Percentiles rank a stretch among this genome's conserved stretches.
Conservation (phyloP, 2,329 filamentous ascomycete genomes). For the Botrytis aclada region DNA sequence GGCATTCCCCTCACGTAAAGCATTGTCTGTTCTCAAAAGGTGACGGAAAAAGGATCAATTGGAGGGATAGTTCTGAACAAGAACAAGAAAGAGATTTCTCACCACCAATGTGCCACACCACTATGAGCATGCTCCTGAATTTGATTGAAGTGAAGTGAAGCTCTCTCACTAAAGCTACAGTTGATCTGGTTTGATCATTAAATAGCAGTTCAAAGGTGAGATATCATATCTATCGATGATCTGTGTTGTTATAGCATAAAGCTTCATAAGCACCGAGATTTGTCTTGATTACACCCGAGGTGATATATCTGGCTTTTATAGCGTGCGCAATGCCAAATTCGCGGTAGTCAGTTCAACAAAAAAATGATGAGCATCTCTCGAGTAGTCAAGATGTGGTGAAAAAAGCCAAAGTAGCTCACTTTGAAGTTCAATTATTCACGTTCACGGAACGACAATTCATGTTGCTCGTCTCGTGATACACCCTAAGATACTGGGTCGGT, state of each 20-base stretch:
- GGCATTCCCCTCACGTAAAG: not conserved
- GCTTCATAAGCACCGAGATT: too few species aligned
- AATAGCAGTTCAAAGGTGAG: not conserved
- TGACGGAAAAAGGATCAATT: not conserved
- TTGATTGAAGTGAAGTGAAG: not conserved
- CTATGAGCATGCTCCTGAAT: not conserved
- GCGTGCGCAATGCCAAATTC: not conserved
- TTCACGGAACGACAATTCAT: not conserved
- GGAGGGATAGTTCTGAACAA: not conserved
- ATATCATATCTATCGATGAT: not conserved
- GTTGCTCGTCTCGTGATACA: not conserved
- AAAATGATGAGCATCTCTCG: not conserved
- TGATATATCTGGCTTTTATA: not conserved
- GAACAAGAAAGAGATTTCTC: not conserved
- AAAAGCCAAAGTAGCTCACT: not conserved
- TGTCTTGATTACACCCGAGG: too few species aligned
- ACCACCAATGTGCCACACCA: not conserved
- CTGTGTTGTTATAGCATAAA: not conserved
- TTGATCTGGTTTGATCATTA: not conserved
- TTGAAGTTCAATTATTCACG: not conserved
- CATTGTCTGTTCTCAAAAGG: not conserved
- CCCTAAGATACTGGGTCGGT: too few species aligned
- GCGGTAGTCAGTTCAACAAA: not conserved
- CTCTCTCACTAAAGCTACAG: not conserved
- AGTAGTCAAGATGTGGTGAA: not conserved